phyloP scores from a whole-genome alignment of 1,139 yeast genomes.

The Hyphopichia khmerensis region DNA sequence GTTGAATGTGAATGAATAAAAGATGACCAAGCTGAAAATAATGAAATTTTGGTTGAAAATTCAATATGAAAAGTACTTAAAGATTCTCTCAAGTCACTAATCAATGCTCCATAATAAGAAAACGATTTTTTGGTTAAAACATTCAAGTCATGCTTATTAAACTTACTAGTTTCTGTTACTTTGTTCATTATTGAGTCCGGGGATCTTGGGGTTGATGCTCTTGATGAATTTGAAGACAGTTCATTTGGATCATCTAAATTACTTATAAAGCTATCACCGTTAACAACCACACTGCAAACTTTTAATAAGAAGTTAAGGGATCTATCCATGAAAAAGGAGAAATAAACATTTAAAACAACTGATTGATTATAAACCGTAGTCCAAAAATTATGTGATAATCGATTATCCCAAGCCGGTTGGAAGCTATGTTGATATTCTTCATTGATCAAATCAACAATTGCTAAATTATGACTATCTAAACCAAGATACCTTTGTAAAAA shows the following conservation, averaged over 20 bases:
- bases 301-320: conserved; percentile 34
- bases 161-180: conserved; percentile 7
- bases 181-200: not conserved
- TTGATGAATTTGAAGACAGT: conserved; percentile 1
- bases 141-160: conserved; percentile 28
- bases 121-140: conserved; percentile 34
- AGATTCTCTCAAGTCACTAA: conserved; percentile 32
- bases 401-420: conserved; percentile 29
- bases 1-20: conserved; percentile 35
- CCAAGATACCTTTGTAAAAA: conserved; percentile 14
- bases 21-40: conserved; percentile 38
- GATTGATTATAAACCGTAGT: conserved; percentile 27
- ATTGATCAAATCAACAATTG: conserved; percentile 15
- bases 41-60: conserved; percentile 37
- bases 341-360: conserved; percentile 25
- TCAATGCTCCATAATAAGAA: conserved; percentile 33
- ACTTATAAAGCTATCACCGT: conserved; percentile 12
- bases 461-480: conserved; percentile 9
- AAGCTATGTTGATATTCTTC: conserved; percentile 14
- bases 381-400: conserved; percentile 26
- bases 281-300: conserved; percentile 21
- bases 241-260: conserved; percentile 1
- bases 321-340: conserved; percentile 38
- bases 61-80: conserved; percentile 32
- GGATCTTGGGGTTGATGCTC: not conserved